Evolutionary conservation across 306 rosid species (phyloP).

Genomic region (Trifolium subterraneum): DNA sequence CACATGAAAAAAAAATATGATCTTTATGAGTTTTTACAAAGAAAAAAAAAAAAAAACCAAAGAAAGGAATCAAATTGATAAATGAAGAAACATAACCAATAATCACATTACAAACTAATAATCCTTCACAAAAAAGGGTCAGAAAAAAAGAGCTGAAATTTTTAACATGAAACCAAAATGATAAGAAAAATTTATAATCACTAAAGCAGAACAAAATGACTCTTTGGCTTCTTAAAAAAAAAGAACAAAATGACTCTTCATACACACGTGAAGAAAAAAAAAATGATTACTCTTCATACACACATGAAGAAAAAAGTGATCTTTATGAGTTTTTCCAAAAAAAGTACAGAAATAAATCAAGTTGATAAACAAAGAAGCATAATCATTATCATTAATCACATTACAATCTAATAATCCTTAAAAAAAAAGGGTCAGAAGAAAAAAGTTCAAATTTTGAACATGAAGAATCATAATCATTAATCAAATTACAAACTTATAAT

Average conservation of each 20-base stretch:
- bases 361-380: too few species aligned
- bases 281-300: too few species aligned
- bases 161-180: too few species aligned
- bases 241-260: too few species aligned
- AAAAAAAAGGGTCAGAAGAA: not conserved
- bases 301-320: not conserved
- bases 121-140: too few species aligned
- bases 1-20: not conserved
- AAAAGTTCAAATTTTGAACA: not conserved
- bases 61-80: not conserved
- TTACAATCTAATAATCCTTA: not conserved
- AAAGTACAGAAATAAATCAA: not conserved
- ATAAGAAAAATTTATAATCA: too few species aligned
- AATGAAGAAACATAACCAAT: not conserved
- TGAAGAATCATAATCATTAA: not conserved
- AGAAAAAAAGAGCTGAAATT: too few species aligned
- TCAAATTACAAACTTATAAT: conserved; percentile 10
- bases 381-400: conserved; percentile 11
- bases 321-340: not conserved
- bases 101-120: too few species aligned
- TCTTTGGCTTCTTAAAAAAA: too few species aligned
- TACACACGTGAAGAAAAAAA: too few species aligned
- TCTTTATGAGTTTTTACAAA: not conserved
- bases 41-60: too few species aligned
- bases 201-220: too few species aligned